Base-by-base conservation (phyloP, 352 stramenopile genomes). In the Globisporangium alternatum region DNA sequence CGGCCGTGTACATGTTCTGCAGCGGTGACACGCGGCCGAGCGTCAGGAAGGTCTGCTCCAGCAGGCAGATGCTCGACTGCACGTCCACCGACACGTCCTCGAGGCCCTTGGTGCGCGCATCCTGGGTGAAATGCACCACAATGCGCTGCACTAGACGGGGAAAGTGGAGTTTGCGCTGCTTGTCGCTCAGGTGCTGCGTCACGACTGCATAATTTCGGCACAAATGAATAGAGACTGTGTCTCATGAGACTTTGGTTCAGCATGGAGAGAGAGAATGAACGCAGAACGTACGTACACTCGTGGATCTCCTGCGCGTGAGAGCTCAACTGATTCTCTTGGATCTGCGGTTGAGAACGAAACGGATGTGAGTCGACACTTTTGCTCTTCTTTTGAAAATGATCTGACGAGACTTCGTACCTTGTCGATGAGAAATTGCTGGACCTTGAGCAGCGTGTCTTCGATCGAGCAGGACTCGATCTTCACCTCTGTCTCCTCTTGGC, bases 1-100 rank as follows among this genome's bases (percentile, higher is more conserved):
- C 81, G 10, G 70, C 70, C 6, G 81, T 90, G 75, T 93, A 93
- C 70, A 93, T 93, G 63, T 89, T 78, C 39, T 88, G 64, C 3
- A 93, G 64, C 21, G 83, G 83, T 17, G 83, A 90, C 10, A 64
- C 67, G n/a, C 81, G 75, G 25, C 81, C 83, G 4, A 84, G 37
- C 0, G 69, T 67, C 7, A 84, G 65, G 51, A 90, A 79, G 65
- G 86, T 76, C 67, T 88, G 78, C 64, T 91, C 80, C 25, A 93
- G 57, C 0, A 90, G 59, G 48, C 83, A 93, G 35, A 91, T 67
- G 59, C 78, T 86, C 13, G 83, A 78, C 65, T 91, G 83, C 7
- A 87, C 63, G 57, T 93, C 83, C 9, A 93, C 30, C 15, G 79
- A 81, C 31, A 85, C 62, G 12, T 88, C 81, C 8, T 65, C n/a